A percentile compares a stretch with the other conserved stretches of the same genome.
Evolutionary conservation across 2,329 filamentous ascomycete species (phyloP).

Genomic region (Rosellinia necatrix): DNA sequence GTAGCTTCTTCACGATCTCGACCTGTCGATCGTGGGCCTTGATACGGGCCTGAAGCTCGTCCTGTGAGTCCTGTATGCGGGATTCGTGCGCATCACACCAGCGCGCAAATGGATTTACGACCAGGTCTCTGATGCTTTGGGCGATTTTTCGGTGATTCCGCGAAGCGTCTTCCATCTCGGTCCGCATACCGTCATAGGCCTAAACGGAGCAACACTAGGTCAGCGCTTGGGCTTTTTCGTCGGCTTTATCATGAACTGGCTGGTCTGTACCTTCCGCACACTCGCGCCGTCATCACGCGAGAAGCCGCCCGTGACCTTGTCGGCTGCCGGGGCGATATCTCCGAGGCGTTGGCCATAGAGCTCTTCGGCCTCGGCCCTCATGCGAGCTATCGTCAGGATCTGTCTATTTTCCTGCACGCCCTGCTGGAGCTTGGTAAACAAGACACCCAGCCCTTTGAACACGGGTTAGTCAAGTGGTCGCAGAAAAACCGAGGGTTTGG

Average conservation of each 20-base stretch:
- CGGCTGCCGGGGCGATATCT: constrained; percentile 80
- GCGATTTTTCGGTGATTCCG: constrained; percentile 94
- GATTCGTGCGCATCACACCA: constrained; percentile 96
- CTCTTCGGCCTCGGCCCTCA: constrained; percentile 96
- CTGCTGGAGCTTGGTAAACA: constrained; percentile 96
- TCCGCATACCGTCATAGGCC: constrained; percentile 92
- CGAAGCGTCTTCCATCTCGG: constrained; percentile 88
- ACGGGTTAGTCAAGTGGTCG: constrained; percentile 22
- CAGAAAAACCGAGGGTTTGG: background rate
- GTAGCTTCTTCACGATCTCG: constrained; percentile 87
- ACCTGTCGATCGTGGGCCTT: constrained; percentile 93
- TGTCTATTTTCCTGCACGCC: constrained; percentile 95
- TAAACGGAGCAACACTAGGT: constrained; percentile 43
- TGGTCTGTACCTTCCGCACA: constrained; percentile 80
- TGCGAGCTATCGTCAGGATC: constrained; percentile 84
- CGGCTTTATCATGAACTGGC: background rate
- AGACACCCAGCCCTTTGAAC: constrained; percentile 75
- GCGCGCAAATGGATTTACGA: constrained; percentile 89
- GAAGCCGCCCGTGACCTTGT: constrained; percentile 85
- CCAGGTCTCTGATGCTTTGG: constrained; percentile 92
- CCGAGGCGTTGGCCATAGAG: constrained; percentile 78
- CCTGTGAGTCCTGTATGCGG: constrained; percentile 90
- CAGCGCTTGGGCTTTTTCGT: constrained; percentile 29
- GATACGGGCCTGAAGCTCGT: constrained; percentile 87
- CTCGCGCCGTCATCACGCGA: constrained; percentile 92